phyloP scores from a whole-genome alignment of 192 early-diverging fungal species.

The Backusella tuberculispora region DNA sequence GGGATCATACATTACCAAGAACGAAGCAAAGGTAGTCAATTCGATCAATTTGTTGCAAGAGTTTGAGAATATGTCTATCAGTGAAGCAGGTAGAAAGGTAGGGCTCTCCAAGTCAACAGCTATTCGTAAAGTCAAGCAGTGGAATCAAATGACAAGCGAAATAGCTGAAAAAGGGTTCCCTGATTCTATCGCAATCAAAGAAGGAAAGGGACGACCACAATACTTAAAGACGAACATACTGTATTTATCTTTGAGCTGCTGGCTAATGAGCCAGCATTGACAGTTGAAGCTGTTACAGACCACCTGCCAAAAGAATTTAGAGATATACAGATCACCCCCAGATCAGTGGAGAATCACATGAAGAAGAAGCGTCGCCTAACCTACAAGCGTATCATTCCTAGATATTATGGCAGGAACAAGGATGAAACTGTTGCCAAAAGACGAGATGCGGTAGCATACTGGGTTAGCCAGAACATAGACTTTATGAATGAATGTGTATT shows the following conservation, averaged over 20 bases:
- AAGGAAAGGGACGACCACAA: slow-evolving; percentile 16
- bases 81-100: slow-evolving; percentile 20
- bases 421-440: slow-evolving; percentile 16
- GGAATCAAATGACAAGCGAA: slow-evolving; percentile 21
- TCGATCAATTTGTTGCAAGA: slow-evolving; percentile 20
- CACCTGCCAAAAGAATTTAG: slow-evolving; percentile 19
- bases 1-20: slow-evolving; percentile 22
- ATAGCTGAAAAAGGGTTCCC: slow-evolving; percentile 9
- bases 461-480: slow-evolving; percentile 22
- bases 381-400: slow-evolving; percentile 15
- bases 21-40: slow-evolving; percentile 26
- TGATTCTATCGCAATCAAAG: slow-evolving; percentile 20
- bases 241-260: slow-evolving; percentile 24
- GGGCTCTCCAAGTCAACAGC: slow-evolving; percentile 4
- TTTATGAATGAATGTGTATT: slow-evolving; percentile 27
- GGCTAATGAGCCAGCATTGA: slow-evolving; percentile 24
- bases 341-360: slow-evolving; percentile 20
- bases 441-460: slow-evolving; percentile 17
- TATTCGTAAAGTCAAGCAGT: slow-evolving; percentile 20
- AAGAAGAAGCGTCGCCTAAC: slow-evolving; percentile 22
- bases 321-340: slow-evolving; percentile 10
- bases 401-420: slow-evolving; percentile 20
- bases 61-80: slow-evolving; percentile 28
- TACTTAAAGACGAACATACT: slow-evolving; percentile 24
- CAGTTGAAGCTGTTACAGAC: slow-evolving; percentile 24